phyloP scores from a whole-genome alignment of 129 eudicot genomes.

The Erigeron canadensis region DNA sequence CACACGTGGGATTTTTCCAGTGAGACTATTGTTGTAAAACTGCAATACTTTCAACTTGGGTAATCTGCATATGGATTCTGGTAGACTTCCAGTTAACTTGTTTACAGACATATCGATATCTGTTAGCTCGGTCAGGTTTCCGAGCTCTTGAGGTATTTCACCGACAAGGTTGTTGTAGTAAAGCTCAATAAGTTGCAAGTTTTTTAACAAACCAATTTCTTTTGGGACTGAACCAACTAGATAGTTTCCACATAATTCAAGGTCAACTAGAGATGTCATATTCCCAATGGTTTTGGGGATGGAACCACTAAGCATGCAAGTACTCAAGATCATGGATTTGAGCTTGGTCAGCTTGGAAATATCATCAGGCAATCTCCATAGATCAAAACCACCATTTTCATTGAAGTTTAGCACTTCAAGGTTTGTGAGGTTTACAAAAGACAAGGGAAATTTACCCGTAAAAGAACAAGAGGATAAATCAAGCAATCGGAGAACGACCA shows the following conservation, averaged over 20 bases:
- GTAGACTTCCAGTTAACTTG: constrained; percentile 54
- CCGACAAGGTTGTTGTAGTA: constrained; percentile 73
- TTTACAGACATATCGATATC: constrained; percentile 81
- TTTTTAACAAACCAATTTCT: constrained; percentile 55
- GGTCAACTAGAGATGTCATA: constrained; percentile 77
- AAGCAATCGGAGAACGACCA: constrained; percentile 53
- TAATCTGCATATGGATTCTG: constrained; percentile 61
- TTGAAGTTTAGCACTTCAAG: constrained; percentile 65
- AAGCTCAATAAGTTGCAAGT: constrained; percentile 62
- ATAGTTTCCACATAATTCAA: constrained; percentile 70
- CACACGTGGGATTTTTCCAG: constrained; percentile 61
- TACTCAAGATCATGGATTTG: constrained; percentile 48
- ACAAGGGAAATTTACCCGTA: constrained; percentile 59
- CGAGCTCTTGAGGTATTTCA: constrained; percentile 66
- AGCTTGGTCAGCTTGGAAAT: constrained; percentile 54
- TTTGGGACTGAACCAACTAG: constrained; percentile 56
- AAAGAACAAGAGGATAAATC: constrained; percentile 58
- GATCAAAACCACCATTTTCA: constrained; percentile 51
- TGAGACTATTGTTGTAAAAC: constrained; percentile 76
- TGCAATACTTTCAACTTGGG: constrained; percentile 62
- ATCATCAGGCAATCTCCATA: constrained; percentile 58
- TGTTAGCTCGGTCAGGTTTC: constrained; percentile 57
- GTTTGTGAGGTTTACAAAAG: constrained; percentile 56
- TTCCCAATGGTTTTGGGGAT: constrained; percentile 70
- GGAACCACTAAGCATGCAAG: constrained; percentile 53